Conservation (phyloP, 2,329 filamentous ascomycete species). For the Thelonectria blattea region DNA sequence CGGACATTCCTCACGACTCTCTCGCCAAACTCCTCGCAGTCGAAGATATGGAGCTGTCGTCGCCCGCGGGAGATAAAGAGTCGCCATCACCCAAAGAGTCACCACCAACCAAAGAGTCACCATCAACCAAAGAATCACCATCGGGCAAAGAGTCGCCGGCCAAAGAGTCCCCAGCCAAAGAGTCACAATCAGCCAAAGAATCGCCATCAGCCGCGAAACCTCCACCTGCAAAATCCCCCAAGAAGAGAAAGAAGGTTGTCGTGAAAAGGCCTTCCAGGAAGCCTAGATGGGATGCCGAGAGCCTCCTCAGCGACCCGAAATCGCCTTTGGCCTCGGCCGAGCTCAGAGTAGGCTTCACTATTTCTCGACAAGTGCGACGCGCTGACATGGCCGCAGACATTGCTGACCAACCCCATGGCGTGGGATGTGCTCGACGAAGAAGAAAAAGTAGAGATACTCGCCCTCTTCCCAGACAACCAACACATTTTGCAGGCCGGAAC, state of each 20-base stretch:
- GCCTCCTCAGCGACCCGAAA: constrained; percentile 44
- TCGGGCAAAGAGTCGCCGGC: background rate
- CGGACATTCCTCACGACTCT: constrained; percentile 7
- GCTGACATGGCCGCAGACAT: constrained; percentile 35
- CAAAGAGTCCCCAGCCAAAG: background rate
- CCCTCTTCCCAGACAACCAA: constrained; percentile 45
- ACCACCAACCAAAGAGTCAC: background rate
- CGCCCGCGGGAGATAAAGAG: constrained; percentile 12
- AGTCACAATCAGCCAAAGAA: background rate
- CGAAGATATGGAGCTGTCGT: constrained; percentile 23
- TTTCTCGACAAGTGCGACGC: background rate
- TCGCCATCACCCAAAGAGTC: background rate
- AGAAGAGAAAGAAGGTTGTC: constrained; percentile 28
- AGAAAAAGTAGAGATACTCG: constrained; percentile 46
- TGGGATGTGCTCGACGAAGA: constrained; percentile 46
- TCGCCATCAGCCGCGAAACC: background rate
- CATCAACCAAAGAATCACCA: background rate
- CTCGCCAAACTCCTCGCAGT: constrained; percentile 2
- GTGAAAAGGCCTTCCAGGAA: constrained; percentile 38
- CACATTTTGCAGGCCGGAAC: constrained; percentile 47
- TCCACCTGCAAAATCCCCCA: constrained; percentile 29
- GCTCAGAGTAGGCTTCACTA: constrained; percentile 41
- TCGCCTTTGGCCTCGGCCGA: constrained; percentile 49
- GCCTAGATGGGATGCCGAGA: constrained; percentile 45
- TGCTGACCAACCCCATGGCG: constrained; percentile 47